Conservation (phyloP, 768 basidiomycete species). For the Phylloporus sp. region DNA sequence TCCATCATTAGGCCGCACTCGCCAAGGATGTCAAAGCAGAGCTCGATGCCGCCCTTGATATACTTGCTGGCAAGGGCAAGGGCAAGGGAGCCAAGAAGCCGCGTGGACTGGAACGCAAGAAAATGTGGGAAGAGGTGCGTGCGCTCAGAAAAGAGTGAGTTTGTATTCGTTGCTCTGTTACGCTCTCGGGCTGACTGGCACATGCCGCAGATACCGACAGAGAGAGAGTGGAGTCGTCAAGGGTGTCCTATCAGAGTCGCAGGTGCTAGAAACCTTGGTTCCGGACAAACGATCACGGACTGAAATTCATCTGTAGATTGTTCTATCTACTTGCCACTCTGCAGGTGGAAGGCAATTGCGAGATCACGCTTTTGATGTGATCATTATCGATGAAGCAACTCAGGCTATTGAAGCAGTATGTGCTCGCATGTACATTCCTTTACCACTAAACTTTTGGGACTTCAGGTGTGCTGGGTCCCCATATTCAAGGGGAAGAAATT, state of each 20-base stretch:
- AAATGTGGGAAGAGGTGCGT: slow-evolving; percentile 84
- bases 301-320: slow-evolving; percentile 47
- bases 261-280: slow-evolving; percentile 38
- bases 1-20: slow-evolving; percentile 73
- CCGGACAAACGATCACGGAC: neutral
- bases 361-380: slow-evolving; percentile 80
- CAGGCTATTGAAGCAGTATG: slow-evolving; percentile 91
- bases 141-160: slow-evolving; percentile 86
- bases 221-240: slow-evolving; percentile 83
- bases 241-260: slow-evolving; percentile 74
- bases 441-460: neutral
- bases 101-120: slow-evolving; percentile 69
- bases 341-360: slow-evolving; percentile 81
- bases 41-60: slow-evolving; percentile 61
- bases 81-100: slow-evolving; percentile 69
- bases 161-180: neutral
- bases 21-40: slow-evolving; percentile 89
- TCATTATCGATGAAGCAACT: slow-evolving; percentile 97
- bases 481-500: slow-evolving; percentile 89
- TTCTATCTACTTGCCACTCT: slow-evolving; percentile 92
- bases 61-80: slow-evolving; percentile 72
- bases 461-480: slow-evolving; percentile 78
- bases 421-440: neutral
- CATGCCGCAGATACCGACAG: slow-evolving; percentile 66
- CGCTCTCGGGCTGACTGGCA: neutral